Evolutionary conservation across 805 yeast species (phyloP).

Genomic region (Wickerhamomyces sydowiorum): DNA sequence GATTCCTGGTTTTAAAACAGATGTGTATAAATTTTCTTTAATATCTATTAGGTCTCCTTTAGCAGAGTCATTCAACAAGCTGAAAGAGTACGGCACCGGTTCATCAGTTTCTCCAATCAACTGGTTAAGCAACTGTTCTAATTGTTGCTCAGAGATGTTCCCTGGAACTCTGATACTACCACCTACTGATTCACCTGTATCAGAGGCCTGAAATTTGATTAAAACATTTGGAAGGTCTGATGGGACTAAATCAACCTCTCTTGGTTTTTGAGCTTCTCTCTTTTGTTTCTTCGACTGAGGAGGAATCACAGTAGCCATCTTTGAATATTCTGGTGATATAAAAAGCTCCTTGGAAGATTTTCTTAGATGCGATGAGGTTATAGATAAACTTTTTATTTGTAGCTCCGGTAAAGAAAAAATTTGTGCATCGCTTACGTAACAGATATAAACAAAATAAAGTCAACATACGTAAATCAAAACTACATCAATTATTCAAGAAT

Average conservation of each 20-base stretch:
- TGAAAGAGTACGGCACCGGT: constrained; percentile 85
- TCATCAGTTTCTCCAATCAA: constrained; percentile 56
- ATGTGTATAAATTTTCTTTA: constrained; percentile 66
- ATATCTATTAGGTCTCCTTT: constrained; percentile 58
- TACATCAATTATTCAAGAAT: background rate
- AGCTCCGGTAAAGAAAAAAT: background rate
- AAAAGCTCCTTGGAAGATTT: too few relatives aligned
- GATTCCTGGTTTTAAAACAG: constrained; percentile 80
- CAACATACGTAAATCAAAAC: background rate
- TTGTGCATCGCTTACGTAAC: constrained; percentile 8
- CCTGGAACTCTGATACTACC: constrained; percentile 91
- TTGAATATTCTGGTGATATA: background rate
- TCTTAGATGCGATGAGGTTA: constrained; percentile 1
- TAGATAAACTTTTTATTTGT: background rate
- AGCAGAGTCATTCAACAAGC: constrained; percentile 47
- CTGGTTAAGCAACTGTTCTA: constrained; percentile 83
- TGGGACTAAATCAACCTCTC: constrained; percentile 71
- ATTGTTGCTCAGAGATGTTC: constrained; percentile 72
- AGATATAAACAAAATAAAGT: background rate
- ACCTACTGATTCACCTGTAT: constrained; percentile 82
- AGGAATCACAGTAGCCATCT: constrained; percentile 89
- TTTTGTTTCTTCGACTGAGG: constrained; percentile 90
- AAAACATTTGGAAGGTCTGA: constrained; percentile 80
- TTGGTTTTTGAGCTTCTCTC: constrained; percentile 75
- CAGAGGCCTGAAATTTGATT: constrained; percentile 87